Percentiles rank a stretch among this genome's conserved stretches.
These are phyloP conservation scores for Nigrospora osmanthi DNA, from an alignment of 2,329 filamentous ascomycete species.

Conservation along the genomic window DNA sequence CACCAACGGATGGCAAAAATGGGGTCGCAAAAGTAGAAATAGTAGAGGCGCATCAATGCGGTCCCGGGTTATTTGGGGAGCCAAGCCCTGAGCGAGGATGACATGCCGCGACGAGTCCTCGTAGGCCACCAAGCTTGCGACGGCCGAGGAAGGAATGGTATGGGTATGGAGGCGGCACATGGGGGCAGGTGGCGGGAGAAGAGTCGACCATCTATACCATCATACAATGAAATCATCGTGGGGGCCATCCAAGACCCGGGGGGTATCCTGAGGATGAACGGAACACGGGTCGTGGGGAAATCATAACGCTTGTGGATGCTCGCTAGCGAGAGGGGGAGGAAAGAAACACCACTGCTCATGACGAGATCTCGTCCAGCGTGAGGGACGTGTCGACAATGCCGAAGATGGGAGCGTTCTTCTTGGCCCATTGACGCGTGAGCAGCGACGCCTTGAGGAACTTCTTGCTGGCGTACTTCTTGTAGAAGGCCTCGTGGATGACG, in stretches of 20 bases:
- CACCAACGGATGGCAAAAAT: conserved; percentile 6
- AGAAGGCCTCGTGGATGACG: conserved; percentile 92
- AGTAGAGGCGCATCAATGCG: conserved; percentile 8
- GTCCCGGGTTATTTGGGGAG: too few relatives aligned
- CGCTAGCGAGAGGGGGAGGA: conserved; percentile 1
- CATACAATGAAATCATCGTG: conserved; percentile 15
- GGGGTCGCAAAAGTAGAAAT: conserved; percentile 6
- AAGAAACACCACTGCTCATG: conserved; percentile 6
- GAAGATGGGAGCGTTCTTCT: conserved; percentile 60
- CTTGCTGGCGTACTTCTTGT: conserved; percentile 99
- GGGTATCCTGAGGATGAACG: conserved; percentile 18
- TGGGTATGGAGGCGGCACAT: too few relatives aligned
- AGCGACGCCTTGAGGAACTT: conserved; percentile 98
- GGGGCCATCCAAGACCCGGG: conserved; percentile 19
- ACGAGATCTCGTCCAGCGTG: conserved; percentile 40
- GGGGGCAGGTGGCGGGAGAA: conserved; percentile 8
- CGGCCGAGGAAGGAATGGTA: too few relatives aligned
- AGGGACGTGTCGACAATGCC: conserved; percentile 43
- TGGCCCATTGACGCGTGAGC: conserved; percentile 86
- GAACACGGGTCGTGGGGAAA: conserved; percentile 13
- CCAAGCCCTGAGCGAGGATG: too few relatives aligned
- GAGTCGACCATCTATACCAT: conserved; percentile 13
- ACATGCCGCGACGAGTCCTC: too few relatives aligned
- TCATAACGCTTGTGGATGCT: conserved; percentile 5
- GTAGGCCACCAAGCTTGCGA: too few relatives aligned